A percentile compares a stretch with the other conserved stretches of the same genome.
Evolutionary conservation across 352 stramenopile genomes (phyloP).

Genomic region (Bremia lactucae): DNA sequence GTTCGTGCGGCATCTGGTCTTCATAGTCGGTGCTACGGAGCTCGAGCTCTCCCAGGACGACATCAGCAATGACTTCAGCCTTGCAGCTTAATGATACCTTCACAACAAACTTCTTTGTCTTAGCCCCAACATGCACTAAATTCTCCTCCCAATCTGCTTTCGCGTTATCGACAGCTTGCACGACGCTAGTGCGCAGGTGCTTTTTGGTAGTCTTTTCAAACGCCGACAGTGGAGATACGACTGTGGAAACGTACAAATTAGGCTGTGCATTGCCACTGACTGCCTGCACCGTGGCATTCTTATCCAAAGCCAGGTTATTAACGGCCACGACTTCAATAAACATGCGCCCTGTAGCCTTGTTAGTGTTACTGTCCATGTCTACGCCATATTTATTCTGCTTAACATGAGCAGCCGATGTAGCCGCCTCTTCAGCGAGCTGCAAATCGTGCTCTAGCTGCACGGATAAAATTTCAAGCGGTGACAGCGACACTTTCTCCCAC

Average conservation of each 20-base stretch:
- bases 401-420: slow-evolving; percentile 9
- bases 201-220: slow-evolving; percentile 69
- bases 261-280: slow-evolving; percentile 23
- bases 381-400: slow-evolving; percentile 77
- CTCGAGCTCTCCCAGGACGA: slow-evolving; percentile 57
- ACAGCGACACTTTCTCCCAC: slow-evolving; percentile 74
- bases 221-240: slow-evolving; percentile 42
- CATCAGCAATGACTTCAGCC: slow-evolving; percentile 48
- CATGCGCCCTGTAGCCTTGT: slow-evolving; percentile 46
- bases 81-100: slow-evolving; percentile 53
- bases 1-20: slow-evolving; percentile 44
- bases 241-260: slow-evolving; percentile 46
- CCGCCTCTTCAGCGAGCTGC: slow-evolving; percentile 37
- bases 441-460: slow-evolving; percentile 64
- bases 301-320: slow-evolving; percentile 21
- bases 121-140: slow-evolving; percentile 53
- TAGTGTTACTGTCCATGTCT: slow-evolving; percentile 39
- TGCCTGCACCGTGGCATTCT: slow-evolving; percentile 18
- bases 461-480: slow-evolving; percentile 53
- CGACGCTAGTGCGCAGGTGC: slow-evolving; percentile 35
- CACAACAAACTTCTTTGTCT: slow-evolving; percentile 52
- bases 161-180: slow-evolving; percentile 8
- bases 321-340: slow-evolving; percentile 40
- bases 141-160: slow-evolving; percentile 38
- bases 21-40: slow-evolving; percentile 38